Base-by-base conservation (phyloP, 1,139 yeast species). In the Geotrichum siamense region DNA sequence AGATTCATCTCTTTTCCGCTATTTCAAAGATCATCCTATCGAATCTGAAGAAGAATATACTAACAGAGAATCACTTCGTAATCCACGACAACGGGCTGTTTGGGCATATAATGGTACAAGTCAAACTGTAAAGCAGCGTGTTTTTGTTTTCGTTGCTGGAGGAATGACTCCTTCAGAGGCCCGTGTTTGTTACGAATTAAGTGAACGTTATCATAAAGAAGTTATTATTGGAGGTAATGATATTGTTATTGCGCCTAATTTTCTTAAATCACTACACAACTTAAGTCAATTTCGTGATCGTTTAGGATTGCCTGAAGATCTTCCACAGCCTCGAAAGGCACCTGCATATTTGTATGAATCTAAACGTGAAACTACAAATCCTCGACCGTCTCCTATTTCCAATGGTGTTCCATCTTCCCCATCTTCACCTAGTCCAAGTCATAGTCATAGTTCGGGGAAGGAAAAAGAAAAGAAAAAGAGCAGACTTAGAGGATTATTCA, bases 151-250 rank as follows among this genome's bases (percentile, higher is more conserved):
- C 58, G 75, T 87, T 31, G 83, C 93, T 1, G 99, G 99, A 19
- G 98, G 98, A 9, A 66, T 84, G 32, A 86, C 97, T 0, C 78
- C 82, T 52, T 75, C 89, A 2, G 99, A 93, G 60, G 67, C 83
- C 35, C 74, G 93, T 48, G 73, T 86, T 4, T 79, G 82, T 12
- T 82, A 85, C 55, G 93, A 85, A 53, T 70, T 87, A 39, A 74
- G 46, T 8, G 31, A 39, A 16, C 23, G 17, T 10, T 37, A 39
- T 20, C 76, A 82, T 54, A 80, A 78, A 58, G 96, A 86, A 52
- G 74, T 91, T 25, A 78, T 82, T 50, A 69, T 91, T 48, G 98
- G 98, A 0, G 81, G 94, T 5, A 94, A 84, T 57, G 78, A 82
- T 41, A 65, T 87, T 3, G 63, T 83, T 48, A 76, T 82, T 10